phyloP scores from a whole-genome alignment of 192 early-diverging fungal genomes.

The Coemansia aciculifera region DNA sequence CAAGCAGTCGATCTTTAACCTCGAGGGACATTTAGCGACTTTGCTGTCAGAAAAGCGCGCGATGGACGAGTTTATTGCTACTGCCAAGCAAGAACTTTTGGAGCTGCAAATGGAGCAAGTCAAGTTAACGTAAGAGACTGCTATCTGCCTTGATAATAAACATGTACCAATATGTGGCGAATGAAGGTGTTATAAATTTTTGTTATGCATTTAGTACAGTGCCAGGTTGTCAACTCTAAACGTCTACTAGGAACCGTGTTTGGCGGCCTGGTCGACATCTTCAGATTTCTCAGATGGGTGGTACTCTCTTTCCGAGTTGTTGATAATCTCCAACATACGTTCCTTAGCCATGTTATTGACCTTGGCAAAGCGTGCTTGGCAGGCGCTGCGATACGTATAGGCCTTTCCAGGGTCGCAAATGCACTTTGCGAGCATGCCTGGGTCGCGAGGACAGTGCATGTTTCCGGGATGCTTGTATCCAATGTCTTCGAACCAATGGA shows the following conservation, averaged over 20 bases:
- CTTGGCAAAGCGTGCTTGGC: conserved; percentile 48
- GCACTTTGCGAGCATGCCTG: conserved; percentile 45
- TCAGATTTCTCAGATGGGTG: background rate
- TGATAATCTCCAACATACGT: conserved; percentile 46
- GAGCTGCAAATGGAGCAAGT: conserved; percentile 48
- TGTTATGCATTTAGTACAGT: background rate
- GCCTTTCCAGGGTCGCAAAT: conserved; percentile 39
- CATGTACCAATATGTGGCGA: background rate
- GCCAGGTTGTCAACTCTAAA: background rate
- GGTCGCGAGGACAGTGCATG: conserved; percentile 69
- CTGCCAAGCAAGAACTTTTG: conserved; percentile 39
- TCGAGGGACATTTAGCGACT: conserved; percentile 48
- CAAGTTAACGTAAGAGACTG: conserved; percentile 24
- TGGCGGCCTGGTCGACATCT: background rate
- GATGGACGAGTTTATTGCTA: conserved; percentile 43
- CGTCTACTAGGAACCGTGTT: background rate
- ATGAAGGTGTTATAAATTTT: background rate
- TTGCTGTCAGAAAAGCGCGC: conserved; percentile 44
- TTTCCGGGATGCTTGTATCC: conserved; percentile 69
- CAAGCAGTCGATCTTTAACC: conserved; percentile 46
- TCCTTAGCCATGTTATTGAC: conserved; percentile 52
- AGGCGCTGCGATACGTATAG: conserved; percentile 53
- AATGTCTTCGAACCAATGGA: conserved; percentile 77
- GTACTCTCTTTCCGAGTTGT: conserved; percentile 35
- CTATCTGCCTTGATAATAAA: background rate